Percentiles rank a stretch among this genome's conserved stretches.
These are phyloP conservation scores for Debaryomyces udenii DNA, from an alignment of 1,139 yeast genomes.

Conservation along the genomic window DNA sequence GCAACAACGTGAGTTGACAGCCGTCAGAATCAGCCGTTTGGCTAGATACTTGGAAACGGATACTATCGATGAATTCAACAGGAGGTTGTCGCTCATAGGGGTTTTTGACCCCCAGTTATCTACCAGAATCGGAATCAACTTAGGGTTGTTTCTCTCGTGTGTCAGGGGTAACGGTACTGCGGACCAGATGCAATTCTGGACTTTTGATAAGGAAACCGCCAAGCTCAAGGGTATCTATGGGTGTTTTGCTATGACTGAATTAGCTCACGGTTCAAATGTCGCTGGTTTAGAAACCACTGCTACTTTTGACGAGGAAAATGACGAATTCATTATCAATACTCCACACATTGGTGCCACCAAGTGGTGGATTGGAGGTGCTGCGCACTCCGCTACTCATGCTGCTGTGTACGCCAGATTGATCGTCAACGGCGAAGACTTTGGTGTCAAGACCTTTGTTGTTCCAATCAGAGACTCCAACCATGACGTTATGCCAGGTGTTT, in stretches of 20 bases:
- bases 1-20: constrained; percentile 41
- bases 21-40: constrained; percentile 39
- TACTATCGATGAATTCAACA: constrained; percentile 37
- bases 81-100: constrained; percentile 56
- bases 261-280: constrained; percentile 54
- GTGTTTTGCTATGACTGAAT: constrained; percentile 54
- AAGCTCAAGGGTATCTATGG: constrained; percentile 44
- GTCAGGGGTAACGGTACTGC: constrained; percentile 72
- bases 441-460: constrained; percentile 52
- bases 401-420: constrained; percentile 47
- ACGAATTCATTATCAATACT: constrained; percentile 48
- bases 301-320: constrained; percentile 42
- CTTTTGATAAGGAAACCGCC: constrained; percentile 39
- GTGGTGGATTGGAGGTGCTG: constrained; percentile 59
- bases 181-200: constrained; percentile 46
- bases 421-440: constrained; percentile 49
- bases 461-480: constrained; percentile 51
- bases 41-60: constrained; percentile 44
- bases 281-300: constrained; percentile 53
- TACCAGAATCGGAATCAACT: constrained; percentile 59
- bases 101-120: constrained; percentile 63
- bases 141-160: constrained; percentile 70
- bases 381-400: constrained; percentile 52
- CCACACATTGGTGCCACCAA: constrained; percentile 55
- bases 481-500: constrained; percentile 46